A percentile compares a stretch with the other conserved stretches of the same genome.
phyloP scores from a whole-genome alignment of 805 yeast species.

The Teunomyces lycoperdinae region DNA sequence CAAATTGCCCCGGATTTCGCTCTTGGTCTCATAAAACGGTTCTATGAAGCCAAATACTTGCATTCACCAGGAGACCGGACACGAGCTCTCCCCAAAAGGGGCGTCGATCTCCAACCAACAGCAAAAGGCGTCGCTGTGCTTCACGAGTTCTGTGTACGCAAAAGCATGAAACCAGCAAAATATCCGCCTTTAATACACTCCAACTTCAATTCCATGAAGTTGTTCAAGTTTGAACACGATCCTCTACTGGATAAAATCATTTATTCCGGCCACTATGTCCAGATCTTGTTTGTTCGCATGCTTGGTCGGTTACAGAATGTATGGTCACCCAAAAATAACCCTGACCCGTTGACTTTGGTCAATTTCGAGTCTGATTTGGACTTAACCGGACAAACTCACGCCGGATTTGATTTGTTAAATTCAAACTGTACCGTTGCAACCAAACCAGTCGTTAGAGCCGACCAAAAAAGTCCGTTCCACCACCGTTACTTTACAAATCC shows the following conservation, averaged over 20 bases:
- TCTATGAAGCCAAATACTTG: conserved; percentile 59
- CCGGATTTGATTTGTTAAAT: neutral
- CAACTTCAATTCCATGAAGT: conserved; percentile 65
- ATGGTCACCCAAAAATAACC: conserved; percentile 58
- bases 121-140: conserved; percentile 84
- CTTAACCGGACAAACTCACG: neutral
- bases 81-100: conserved; percentile 41
- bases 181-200: conserved; percentile 52
- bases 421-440: neutral
- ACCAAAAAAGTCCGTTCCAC: conserved; percentile 57
- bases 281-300: conserved; percentile 57
- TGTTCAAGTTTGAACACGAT: conserved; percentile 67
- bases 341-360: conserved; percentile 34
- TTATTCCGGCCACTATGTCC: conserved; percentile 62
- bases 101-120: conserved; percentile 69
- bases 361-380: neutral
- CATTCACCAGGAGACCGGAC: conserved; percentile 81
- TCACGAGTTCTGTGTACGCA: conserved; percentile 53
- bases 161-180: conserved; percentile 45
- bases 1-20: conserved; percentile 46
- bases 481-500: conserved; percentile 85
- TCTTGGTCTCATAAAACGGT: conserved; percentile 42
- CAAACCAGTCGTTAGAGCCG: neutral
- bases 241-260: conserved; percentile 54
- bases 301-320: conserved; percentile 68